Percentiles rank a stretch among this genome's conserved stretches.
Conservation (phyloP, 2,329 filamentous ascomycete species). For the Fusarium verrucosum region DNA sequence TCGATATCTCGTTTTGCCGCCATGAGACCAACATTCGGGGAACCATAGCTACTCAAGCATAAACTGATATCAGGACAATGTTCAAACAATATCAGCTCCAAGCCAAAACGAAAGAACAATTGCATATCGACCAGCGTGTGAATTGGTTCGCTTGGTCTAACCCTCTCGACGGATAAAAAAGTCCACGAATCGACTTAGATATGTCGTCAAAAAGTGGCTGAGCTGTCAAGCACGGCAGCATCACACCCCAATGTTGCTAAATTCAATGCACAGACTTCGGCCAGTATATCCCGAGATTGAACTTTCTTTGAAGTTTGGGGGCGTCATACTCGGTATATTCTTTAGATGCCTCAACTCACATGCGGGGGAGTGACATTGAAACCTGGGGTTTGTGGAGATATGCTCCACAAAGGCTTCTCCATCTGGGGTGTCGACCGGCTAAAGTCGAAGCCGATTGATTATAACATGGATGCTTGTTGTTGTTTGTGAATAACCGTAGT, state of each 20-base stretch:
- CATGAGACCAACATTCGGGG: not conserved
- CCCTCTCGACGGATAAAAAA: constrained; percentile 24
- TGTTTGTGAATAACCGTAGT: not conserved
- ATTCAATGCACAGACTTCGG: constrained; percentile 22
- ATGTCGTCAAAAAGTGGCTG: constrained; percentile 12
- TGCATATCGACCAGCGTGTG: constrained; percentile 3
- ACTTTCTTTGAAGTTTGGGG: constrained; percentile 31
- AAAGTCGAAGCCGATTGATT: constrained; percentile 3
- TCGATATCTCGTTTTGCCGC: not conserved
- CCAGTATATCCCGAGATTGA: not conserved
- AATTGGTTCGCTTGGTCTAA: constrained; percentile 2
- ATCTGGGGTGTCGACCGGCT: constrained; percentile 9
- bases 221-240: constrained; percentile 4
- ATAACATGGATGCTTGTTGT: not conserved
- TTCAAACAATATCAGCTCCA: not conserved
- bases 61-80: no score
- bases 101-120: not conserved
- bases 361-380: constrained; percentile 34
- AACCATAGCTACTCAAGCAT: not conserved
- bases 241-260: constrained; percentile 5
- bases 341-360: constrained; percentile 3
- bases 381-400: constrained; percentile 39
- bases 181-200: constrained; percentile 37
- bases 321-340: constrained; percentile 18
- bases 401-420: constrained; percentile 33